phyloP scores from a whole-genome alignment of 768 basidiomycete species.

The Xerocomellus amylosporus region DNA sequence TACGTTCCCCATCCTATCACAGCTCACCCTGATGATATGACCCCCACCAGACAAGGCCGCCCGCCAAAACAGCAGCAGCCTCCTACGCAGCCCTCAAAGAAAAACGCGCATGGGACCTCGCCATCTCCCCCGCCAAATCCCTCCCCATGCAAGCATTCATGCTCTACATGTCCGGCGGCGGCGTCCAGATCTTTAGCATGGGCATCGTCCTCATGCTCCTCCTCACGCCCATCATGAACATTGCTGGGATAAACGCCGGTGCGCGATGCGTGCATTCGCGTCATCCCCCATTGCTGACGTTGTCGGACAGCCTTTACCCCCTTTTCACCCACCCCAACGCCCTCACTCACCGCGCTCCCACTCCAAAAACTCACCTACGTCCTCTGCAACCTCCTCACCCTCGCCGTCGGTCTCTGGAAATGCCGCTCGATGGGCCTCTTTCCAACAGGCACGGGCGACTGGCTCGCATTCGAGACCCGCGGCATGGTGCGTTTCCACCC shows the following conservation, averaged over 20 bases:
- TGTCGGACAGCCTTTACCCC: slow-evolving; percentile 64
- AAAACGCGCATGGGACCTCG: slow-evolving; percentile 83
- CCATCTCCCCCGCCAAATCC: slow-evolving; percentile 80
- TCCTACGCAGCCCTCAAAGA: slow-evolving; percentile 69
- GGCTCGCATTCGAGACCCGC: slow-evolving; percentile 90
- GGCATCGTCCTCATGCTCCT: slow-evolving; percentile 95
- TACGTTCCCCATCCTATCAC: slow-evolving; percentile 2
- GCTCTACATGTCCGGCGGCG: slow-evolving; percentile 97
- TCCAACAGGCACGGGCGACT: slow-evolving; percentile 89
- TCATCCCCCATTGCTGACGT: not conserved
- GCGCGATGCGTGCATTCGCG: slow-evolving; percentile 19
- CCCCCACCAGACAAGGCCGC: slow-evolving; percentile 43
- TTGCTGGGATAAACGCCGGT: slow-evolving; percentile 79
- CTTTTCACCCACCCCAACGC: slow-evolving; percentile 47
- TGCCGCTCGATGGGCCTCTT: slow-evolving; percentile 90
- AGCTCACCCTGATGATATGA: not conserved
- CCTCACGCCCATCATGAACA: slow-evolving; percentile 79
- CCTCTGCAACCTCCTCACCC: slow-evolving; percentile 70
- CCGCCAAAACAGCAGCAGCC: slow-evolving; percentile 37
- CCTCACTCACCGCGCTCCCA: slow-evolving; percentile 48
- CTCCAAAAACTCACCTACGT: slow-evolving; percentile 73
- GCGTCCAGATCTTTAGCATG: slow-evolving; percentile 95
- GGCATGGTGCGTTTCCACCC: slow-evolving; percentile 44
- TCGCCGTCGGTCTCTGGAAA: slow-evolving; percentile 88
- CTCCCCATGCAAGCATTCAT: slow-evolving; percentile 98